phyloP scores from a whole-genome alignment of 2,329 filamentous ascomycete genomes.

The Ceratocystis eucalypticola region DNA sequence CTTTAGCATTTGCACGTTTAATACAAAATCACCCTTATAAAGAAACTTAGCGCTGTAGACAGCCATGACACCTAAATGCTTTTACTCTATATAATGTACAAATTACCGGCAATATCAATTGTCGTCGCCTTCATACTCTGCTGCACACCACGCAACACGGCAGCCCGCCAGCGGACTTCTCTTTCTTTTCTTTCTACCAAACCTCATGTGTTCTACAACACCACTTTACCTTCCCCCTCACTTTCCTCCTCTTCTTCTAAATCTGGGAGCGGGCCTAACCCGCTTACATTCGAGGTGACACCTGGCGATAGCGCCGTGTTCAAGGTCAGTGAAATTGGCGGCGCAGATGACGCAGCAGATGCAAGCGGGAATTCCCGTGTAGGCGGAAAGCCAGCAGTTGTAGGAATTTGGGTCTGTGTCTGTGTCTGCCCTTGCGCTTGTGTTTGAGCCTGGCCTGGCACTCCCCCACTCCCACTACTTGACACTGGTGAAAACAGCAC shows the following conservation, averaged over 20 bases:
- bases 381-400: not conserved
- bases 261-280: slow-evolving; percentile 18
- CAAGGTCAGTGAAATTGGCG: not conserved
- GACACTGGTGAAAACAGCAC: not conserved
- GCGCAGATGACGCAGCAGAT: not conserved
- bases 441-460: not conserved
- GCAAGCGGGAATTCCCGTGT: slow-evolving; percentile 11
- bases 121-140: not conserved
- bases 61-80: not conserved
- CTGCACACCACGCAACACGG: not conserved
- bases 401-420: not conserved
- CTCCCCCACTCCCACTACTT: not conserved
- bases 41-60: not conserved
- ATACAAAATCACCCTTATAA: not conserved
- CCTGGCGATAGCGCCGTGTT: slow-evolving; percentile 27
- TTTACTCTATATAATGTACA: not conserved
- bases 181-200: not conserved
- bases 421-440: not conserved
- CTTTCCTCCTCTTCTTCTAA: slow-evolving; percentile 10
- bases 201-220: not conserved
- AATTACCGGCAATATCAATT: not conserved
- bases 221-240: not conserved
- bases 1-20: too few species aligned
- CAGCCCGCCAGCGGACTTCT: not conserved
- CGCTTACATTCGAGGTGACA: slow-evolving; percentile 18